Evolutionary conservation across 169 alveolate species (phyloP).

Genomic region (Plasmodium knowlesi): DNA sequence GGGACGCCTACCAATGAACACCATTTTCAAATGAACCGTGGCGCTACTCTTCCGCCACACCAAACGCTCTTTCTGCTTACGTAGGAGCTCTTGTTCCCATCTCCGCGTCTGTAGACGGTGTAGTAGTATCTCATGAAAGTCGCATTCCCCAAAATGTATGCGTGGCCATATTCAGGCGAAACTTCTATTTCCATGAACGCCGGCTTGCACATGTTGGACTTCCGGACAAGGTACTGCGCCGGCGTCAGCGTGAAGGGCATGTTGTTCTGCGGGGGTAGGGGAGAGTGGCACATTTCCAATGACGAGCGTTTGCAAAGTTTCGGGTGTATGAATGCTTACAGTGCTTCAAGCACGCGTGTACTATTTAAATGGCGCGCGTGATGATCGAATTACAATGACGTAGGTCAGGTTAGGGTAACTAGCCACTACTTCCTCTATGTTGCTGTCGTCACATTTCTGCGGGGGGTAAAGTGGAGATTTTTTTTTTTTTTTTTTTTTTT

Average conservation of each 20-base stretch:
- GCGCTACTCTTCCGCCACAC: background rate
- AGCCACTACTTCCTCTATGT: constrained; percentile 46
- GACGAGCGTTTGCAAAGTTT: background rate
- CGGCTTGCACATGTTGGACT: constrained; percentile 84
- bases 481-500: background rate
- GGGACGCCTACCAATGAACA: background rate
- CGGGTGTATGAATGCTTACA: background rate
- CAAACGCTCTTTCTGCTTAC: constrained; percentile 50
- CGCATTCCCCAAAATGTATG: constrained; percentile 89
- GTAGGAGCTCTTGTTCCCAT: constrained; percentile 55
- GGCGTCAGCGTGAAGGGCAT: constrained; percentile 81
- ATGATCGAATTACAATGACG: constrained; percentile 25
- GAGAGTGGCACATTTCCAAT: background rate
- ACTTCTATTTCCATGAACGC: constrained; percentile 92
- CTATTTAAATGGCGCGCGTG: background rate
- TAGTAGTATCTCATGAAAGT: constrained; percentile 89
- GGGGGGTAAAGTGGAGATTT: background rate
- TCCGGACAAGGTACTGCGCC: constrained; percentile 77
- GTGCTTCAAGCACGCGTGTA: background rate
- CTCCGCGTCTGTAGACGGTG: constrained; percentile 87
- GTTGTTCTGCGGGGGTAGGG: constrained; percentile 73
- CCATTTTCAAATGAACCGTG: background rate
- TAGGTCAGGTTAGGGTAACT: constrained; percentile 59
- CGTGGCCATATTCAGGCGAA: constrained; percentile 89
- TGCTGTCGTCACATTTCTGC: constrained; percentile 53